A percentile compares a stretch with the other conserved stretches of the same genome.
Evolutionary conservation across 2,329 filamentous ascomycete species (phyloP).

Genomic region (Colletotrichum agaves): DNA sequence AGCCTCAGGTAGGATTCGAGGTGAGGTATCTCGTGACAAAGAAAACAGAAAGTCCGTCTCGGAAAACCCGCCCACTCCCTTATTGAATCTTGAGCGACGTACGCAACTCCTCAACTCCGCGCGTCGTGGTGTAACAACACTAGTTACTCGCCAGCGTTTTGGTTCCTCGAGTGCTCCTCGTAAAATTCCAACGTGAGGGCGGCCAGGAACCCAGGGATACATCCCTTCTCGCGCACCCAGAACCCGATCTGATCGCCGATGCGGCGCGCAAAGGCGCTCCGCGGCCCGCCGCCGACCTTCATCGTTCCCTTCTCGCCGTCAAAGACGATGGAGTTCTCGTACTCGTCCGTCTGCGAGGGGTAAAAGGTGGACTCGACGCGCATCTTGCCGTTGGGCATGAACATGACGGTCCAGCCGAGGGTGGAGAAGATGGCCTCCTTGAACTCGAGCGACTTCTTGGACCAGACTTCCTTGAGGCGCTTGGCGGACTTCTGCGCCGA

Average conservation of each 20-base stretch:
- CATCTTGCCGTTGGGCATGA: slow-evolving; percentile 97
- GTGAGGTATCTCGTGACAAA: slow-evolving; percentile 32
- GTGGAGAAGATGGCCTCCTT: slow-evolving; percentile 93
- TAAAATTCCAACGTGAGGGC: slow-evolving; percentile 94
- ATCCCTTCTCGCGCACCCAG: slow-evolving; percentile 94
- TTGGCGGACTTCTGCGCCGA: slow-evolving; percentile 85
- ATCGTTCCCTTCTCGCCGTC: slow-evolving; percentile 95
- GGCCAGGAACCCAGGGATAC: slow-evolving; percentile 92
- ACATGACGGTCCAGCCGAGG: slow-evolving; percentile 93
- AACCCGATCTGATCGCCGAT: slow-evolving; percentile 91
- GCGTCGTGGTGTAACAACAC: too few relatives aligned
- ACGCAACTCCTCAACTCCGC: too few relatives aligned
- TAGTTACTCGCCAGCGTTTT: slow-evolving; percentile 25
- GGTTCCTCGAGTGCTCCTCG: slow-evolving; percentile 68
- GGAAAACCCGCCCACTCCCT: too few relatives aligned
- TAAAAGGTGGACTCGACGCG: slow-evolving; percentile 89
- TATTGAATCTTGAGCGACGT: too few relatives aligned
- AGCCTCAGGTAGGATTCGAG: not conserved
- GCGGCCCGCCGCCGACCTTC: slow-evolving; percentile 93
- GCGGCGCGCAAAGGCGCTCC: slow-evolving; percentile 85
- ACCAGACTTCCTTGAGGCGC: slow-evolving; percentile 93
- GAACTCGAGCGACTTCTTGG: slow-evolving; percentile 91
- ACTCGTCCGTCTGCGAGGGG: slow-evolving; percentile 73
- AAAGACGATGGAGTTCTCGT: slow-evolving; percentile 82
- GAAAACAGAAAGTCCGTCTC: not conserved